Evolutionary conservation across 371 early-diverging fungal genomes (phyloP).

Genomic region (Mucor plumbeus): DNA sequence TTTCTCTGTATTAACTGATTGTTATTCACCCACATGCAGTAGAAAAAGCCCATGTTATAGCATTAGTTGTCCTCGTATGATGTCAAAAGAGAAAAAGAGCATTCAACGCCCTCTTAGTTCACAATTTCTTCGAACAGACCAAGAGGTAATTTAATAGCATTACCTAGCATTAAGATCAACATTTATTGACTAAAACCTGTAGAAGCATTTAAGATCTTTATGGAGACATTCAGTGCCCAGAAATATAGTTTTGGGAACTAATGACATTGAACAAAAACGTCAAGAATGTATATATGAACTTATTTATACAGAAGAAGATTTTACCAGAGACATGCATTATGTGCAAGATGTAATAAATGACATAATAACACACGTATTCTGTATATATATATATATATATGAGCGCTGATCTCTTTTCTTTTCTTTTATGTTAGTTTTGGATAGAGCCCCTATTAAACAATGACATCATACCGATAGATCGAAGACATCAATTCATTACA

Average conservation of each 20-base stretch:
- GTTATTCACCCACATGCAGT: slow-evolving; percentile 73
- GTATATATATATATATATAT: background rate
- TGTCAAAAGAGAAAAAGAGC: slow-evolving; percentile 1
- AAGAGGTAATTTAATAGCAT: slow-evolving; percentile 1
- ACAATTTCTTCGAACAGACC: slow-evolving; percentile 5
- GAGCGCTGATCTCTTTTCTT: background rate
- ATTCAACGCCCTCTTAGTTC: slow-evolving; percentile 1
- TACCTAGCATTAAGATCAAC: background rate
- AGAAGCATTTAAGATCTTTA: slow-evolving; percentile 15
- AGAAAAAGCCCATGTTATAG: slow-evolving; percentile 63
- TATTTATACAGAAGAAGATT: slow-evolving; percentile 40
- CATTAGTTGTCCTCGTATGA: slow-evolving; percentile 60
- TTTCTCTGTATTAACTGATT: slow-evolving; percentile 66
- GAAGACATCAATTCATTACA: slow-evolving; percentile 74
- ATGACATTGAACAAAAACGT: slow-evolving; percentile 30
- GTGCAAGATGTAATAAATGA: slow-evolving; percentile 25
- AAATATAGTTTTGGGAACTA: slow-evolving; percentile 23
- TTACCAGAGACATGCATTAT: slow-evolving; percentile 32
- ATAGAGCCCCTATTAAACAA: slow-evolving; percentile 73
- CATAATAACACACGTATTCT: background rate
- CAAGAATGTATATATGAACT: slow-evolving; percentile 44
- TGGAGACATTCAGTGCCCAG: slow-evolving; percentile 39
- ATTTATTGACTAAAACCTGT: background rate
- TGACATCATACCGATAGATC: slow-evolving; percentile 70
- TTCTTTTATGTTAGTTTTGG: slow-evolving; percentile 56